Evolutionary conservation across 1,284 basidiomycete species (phyloP).

Genomic region (Boletus semigastroideus): DNA sequence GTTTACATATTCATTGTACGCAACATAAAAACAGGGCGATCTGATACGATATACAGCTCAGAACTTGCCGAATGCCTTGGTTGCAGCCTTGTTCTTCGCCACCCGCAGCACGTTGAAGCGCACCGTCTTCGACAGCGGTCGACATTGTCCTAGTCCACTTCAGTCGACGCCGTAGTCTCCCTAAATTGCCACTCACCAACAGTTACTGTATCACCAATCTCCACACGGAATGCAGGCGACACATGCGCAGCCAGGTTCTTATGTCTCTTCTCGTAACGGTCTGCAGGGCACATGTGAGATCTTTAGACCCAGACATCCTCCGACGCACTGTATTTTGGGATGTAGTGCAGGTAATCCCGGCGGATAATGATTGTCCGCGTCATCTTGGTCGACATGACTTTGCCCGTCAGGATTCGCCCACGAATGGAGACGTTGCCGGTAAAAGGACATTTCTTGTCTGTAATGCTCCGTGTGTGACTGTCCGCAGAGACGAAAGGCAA

Average conservation of each 20-base stretch:
- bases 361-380: slow-evolving; percentile 98
- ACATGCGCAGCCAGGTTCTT: slow-evolving; percentile 98
- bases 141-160: slow-evolving; percentile 78
- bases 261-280: slow-evolving; percentile 97
- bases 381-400: slow-evolving; percentile 99
- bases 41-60: slow-evolving; percentile 41
- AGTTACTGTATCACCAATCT: slow-evolving; percentile 90
- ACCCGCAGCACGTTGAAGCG: slow-evolving; percentile 98
- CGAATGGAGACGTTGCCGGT: slow-evolving; percentile 96
- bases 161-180: neutral
- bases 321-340: slow-evolving; percentile 93
- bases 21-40: slow-evolving; percentile 16
- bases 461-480: slow-evolving; percentile 7
- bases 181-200: slow-evolving; percentile 68
- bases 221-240: slow-evolving; percentile 98
- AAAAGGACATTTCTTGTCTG: slow-evolving; percentile 99
- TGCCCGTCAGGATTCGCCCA: slow-evolving; percentile 97
- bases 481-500: neutral
- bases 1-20: slow-evolving; percentile 18
- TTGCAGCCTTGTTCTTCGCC: slow-evolving; percentile 82
- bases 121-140: slow-evolving; percentile 98
- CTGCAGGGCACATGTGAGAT: slow-evolving; percentile 39
- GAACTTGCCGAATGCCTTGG: slow-evolving; percentile 95
- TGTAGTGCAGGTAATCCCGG: slow-evolving; percentile 97
- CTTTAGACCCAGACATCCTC: neutral